Evolutionary conservation across 2,329 filamentous ascomycete species (phyloP), one percentile per base, ranked within the genome.

Genomic region (Colletotrichum euphorbiae): DNA sequence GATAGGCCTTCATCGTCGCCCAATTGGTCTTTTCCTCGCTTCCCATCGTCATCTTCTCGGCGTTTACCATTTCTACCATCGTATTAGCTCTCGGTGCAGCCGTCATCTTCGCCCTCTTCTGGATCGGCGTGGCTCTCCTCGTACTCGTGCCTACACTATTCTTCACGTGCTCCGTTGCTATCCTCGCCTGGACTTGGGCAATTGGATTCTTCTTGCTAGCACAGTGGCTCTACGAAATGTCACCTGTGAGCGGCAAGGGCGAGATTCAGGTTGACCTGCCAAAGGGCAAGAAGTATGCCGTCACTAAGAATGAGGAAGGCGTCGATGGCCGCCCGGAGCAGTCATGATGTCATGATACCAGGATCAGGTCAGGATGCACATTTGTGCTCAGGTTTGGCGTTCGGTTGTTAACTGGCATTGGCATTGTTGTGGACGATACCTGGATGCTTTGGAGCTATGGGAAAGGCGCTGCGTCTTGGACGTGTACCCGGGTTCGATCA

Each of bases 81-180:
- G 77, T 89, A 70, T 85, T 93, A 76, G 86, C 90, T 15, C 75
- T 92, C 45, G 79, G 89, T 46, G 83, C 84, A 33, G 90, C 89
- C 12, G 74, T 92, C 43, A 73, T 89, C 63, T 92, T 93, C 80
- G 86, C 87, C 1, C 83, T 91, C 54, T 89, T 91, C 80, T 90
- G 89, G 82, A 84, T 89, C 60, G 87, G 89, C 57, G 77, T 93
- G 50, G 91, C 90, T 2, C 80, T 92, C 11, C 76, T 93, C 54
- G 75, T 94, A 45, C 84, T 96, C 15, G 79, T 93, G 0, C 92
- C 92, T 1, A 86, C 89, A 0, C 80, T 95, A 42, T 86, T 92
- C 77, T 77, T 93, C 70, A 90, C 90, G 3, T 88, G 85, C 12
- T 84, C 84, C 54, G 77, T 89, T 21, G 91, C 88, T 5, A 79